Percentiles rank a stretch among this genome's conserved stretches.
Evolutionary conservation across 352 stramenopile genomes (phyloP).

Genomic region (Hyaloperonospora brassicae): DNA sequence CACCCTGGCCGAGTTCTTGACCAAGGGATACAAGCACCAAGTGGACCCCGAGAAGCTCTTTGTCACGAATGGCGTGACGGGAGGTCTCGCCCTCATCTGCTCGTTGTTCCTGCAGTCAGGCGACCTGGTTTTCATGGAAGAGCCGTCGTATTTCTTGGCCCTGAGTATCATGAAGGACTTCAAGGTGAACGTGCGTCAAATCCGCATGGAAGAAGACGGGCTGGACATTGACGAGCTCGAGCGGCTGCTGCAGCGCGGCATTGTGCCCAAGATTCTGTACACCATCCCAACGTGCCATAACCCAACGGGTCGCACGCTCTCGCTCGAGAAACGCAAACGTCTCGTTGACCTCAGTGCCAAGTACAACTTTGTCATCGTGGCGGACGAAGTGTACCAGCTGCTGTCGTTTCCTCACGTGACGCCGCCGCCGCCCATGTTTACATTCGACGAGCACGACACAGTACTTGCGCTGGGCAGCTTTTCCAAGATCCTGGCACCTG

Average conservation of each 20-base stretch:
- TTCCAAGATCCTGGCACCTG: constrained; percentile 92
- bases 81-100: constrained; percentile 87
- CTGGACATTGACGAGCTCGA: constrained; percentile 85
- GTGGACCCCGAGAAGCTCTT: constrained; percentile 85
- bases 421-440: constrained; percentile 77
- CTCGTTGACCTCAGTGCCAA: constrained; percentile 83
- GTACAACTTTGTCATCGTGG: constrained; percentile 88
- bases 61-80: constrained; percentile 89
- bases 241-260: constrained; percentile 57
- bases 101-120: constrained; percentile 79
- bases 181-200: constrained; percentile 83
- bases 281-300: constrained; percentile 93
- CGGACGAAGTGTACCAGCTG: constrained; percentile 94
- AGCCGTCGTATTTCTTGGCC: constrained; percentile 91
- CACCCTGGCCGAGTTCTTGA: constrained; percentile 68
- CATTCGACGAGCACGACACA: constrained; percentile 71
- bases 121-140: constrained; percentile 90
- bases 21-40: constrained; percentile 60
- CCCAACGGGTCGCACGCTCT: constrained; percentile 87
- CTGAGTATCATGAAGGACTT: constrained; percentile 92
- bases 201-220: constrained; percentile 87
- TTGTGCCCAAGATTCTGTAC: constrained; percentile 90
- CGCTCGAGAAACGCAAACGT: constrained; percentile 73
- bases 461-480: constrained; percentile 89
- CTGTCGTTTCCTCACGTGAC: constrained; percentile 87